Conservation (phyloP, 106 monocot genomes). For the Agapanthus africanus region DNA sequence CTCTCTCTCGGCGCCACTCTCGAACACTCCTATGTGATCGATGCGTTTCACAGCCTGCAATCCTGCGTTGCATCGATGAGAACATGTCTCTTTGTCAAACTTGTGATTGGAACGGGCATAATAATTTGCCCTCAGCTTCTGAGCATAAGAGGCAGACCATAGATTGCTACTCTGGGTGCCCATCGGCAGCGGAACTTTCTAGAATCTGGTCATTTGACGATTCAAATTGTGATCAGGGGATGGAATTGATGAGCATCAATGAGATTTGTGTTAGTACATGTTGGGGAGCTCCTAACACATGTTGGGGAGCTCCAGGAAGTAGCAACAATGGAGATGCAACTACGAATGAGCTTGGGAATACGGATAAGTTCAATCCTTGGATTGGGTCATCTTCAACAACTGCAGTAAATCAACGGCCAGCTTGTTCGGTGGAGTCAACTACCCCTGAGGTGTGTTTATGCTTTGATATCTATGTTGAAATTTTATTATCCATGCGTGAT, state of each 20-base stretch:
- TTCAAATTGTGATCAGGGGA: conserved; percentile 35
- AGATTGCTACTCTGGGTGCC: conserved; percentile 80
- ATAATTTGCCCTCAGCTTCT: conserved; percentile 13
- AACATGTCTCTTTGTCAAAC: conserved; percentile 68
- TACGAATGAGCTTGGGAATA: conserved; percentile 30
- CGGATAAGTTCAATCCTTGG: conserved; percentile 26
- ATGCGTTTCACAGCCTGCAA: conserved; percentile 63
- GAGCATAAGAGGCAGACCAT: conserved; percentile 61
- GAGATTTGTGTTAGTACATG: conserved; percentile 39
- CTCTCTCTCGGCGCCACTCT: conserved; percentile 71
- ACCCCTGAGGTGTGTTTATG: conserved; percentile 24
- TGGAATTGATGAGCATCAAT: conserved; percentile 64
- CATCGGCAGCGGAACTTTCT: conserved; percentile 73
- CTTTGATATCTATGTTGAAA: conserved; percentile 1
- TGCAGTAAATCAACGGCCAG: conserved; percentile 20
- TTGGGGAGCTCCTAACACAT: conserved; percentile 30
- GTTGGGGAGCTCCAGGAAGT: conserved; percentile 30
- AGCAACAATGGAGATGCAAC: conserved; percentile 18
- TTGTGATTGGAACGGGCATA: conserved; percentile 71
- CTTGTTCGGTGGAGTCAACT: conserved; percentile 21
- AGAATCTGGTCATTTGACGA: conserved; percentile 70
- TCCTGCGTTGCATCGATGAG: conserved; percentile 59
- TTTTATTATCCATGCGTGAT: neutral
- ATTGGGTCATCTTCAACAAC: conserved; percentile 47
- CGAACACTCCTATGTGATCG: conserved; percentile 77